A percentile compares a stretch with the other conserved stretches of the same genome.
These are phyloP conservation scores for Hypericum androsaemum DNA, from an alignment of 345 rosid genomes.

Conservation along the genomic window DNA sequence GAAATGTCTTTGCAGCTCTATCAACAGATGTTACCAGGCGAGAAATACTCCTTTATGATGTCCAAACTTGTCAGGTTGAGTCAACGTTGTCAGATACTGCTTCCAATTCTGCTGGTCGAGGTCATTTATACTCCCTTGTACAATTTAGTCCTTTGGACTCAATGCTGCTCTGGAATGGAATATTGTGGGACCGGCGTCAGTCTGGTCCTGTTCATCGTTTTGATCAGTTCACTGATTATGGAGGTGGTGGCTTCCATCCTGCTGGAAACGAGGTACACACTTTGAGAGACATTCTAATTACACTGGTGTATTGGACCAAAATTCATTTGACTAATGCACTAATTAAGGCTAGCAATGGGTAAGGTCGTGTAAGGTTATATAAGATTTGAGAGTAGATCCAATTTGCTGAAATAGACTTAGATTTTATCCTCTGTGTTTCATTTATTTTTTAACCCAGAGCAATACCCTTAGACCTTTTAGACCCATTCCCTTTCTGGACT, in stretches of 20 bases:
- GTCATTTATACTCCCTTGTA: conserved; percentile 59
- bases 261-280: conserved; percentile 86
- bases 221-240: conserved; percentile 90
- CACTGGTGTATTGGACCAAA: too few relatives aligned
- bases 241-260: conserved; percentile 99
- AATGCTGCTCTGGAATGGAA: conserved; percentile 88
- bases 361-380: too few relatives aligned
- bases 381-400: too few relatives aligned
- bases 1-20: conserved; percentile 60
- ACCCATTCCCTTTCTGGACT: too few relatives aligned
- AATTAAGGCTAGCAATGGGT: too few relatives aligned
- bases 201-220: conserved; percentile 54
- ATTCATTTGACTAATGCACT: too few relatives aligned
- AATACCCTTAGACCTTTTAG: too few relatives aligned
- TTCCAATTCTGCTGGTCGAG: conserved; percentile 51
- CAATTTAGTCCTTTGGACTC: conserved; percentile 84
- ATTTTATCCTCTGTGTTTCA: too few relatives aligned
- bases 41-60: conserved; percentile 81
- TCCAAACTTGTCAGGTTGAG: conserved; percentile 51
- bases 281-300: too few relatives aligned
- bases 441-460: too few relatives aligned
- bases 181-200: conserved; percentile 69
- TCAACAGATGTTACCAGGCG: conserved; percentile 43
- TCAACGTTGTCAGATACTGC: conserved; percentile 49
- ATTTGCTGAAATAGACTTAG: too few relatives aligned